phyloP scores from a whole-genome alignment of 441 rosid genomes.

The Breynia disticha region DNA sequence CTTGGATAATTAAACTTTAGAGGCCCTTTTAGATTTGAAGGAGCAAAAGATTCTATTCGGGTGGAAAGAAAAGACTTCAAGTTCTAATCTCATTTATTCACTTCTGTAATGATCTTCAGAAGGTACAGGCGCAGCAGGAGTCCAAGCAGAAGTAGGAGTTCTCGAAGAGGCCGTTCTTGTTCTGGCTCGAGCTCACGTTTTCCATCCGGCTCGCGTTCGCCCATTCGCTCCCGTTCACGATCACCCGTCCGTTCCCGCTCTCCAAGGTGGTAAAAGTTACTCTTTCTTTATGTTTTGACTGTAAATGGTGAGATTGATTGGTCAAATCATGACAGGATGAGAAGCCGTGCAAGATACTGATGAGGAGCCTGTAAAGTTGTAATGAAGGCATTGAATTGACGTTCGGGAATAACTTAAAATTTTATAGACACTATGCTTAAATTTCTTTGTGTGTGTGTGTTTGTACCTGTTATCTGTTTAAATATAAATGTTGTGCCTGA shows the following conservation, averaged over 20 bases:
- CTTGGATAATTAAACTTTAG: background rate
- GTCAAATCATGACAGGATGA: slow-evolving; percentile 34
- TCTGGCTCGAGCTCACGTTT: slow-evolving; percentile 43
- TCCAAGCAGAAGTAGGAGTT: slow-evolving; percentile 48
- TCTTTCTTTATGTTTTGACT: slow-evolving; percentile 1
- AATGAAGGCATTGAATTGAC: too few relatives aligned
- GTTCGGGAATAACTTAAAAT: too few relatives aligned
- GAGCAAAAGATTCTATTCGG: background rate
- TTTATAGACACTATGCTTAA: too few relatives aligned
- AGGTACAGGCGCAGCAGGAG: slow-evolving; percentile 51
- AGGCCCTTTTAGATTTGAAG: background rate
- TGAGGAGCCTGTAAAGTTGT: slow-evolving; percentile 3
- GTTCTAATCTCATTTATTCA: background rate
- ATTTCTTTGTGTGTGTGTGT: too few relatives aligned
- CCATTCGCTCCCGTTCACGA: slow-evolving; percentile 18
- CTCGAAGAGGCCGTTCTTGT: slow-evolving; percentile 38
- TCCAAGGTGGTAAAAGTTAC: slow-evolving; percentile 61
- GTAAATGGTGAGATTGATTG: slow-evolving; percentile 5
- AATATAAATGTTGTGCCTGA: too few relatives aligned
- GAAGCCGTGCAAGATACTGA: slow-evolving; percentile 62
- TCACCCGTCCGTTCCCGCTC: slow-evolving; percentile 32
- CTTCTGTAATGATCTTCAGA: slow-evolving; percentile 22
- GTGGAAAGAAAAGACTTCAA: background rate
- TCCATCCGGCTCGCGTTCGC: slow-evolving; percentile 21
- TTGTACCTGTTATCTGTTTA: too few relatives aligned